Evolutionary conservation across 768 basidiomycete genomes (phyloP).

Genomic region (Tricholoma hemisulphureum): DNA sequence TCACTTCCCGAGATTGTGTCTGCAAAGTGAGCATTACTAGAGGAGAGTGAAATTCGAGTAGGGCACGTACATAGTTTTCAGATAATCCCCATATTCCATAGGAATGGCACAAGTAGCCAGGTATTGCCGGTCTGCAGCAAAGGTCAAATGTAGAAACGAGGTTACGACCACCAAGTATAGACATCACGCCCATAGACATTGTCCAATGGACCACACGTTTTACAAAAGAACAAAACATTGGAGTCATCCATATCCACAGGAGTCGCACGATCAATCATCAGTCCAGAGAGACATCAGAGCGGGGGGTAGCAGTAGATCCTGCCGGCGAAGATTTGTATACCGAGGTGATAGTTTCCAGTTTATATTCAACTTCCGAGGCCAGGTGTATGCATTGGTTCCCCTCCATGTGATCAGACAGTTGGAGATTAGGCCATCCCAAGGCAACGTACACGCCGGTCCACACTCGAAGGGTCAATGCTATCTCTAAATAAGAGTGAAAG

Average conservation of each 20-base stretch:
- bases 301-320: not conserved
- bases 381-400: conserved; percentile 1
- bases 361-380: not conserved
- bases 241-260: not conserved
- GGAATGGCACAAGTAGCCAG: no score
- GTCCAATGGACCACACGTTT: not conserved
- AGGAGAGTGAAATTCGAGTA: no score
- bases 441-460: not conserved
- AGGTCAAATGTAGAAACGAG: no score
- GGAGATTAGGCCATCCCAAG: not conserved
- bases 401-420: conserved; percentile 13
- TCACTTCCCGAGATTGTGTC: no score
- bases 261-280: not conserved
- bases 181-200: no score
- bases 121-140: no score
- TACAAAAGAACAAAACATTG: not conserved
- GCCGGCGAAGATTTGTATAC: not conserved
- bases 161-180: no score
- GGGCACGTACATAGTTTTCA: no score
- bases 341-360: not conserved
- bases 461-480: conserved; percentile 3
- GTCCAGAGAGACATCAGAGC: conserved; percentile 4
- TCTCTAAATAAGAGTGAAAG: not conserved
- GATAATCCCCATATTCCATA: no score
- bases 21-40: no score